Base-by-base conservation (phyloP, 1,284 basidiomycete genomes). In the Ustilago bromivora region DNA sequence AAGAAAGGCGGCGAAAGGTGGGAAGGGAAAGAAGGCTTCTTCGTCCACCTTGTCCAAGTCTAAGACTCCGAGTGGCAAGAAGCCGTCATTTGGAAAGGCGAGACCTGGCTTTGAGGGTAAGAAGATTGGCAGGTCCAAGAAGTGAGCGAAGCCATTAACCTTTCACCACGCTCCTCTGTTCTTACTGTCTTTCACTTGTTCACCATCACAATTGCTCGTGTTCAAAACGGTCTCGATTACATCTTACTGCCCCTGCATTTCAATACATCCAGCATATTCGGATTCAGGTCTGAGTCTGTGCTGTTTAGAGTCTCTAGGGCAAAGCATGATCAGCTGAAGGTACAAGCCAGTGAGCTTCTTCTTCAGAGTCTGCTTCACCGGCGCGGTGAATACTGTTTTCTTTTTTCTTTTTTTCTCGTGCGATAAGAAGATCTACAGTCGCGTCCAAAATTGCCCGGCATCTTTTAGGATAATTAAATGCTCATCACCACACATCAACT, bases 91-190 rank as follows among this genome's bases (percentile, higher is more conserved):
- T 36, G 72, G 66, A 43, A 81, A 80, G 71, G 81, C 78, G 7
- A 61, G 82, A 31, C 82, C 82, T 13, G 82, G 82, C 5, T 83
- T 83, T 35, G 82, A 83, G 57, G 82, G 82, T 57, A 80, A 77
- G 55, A 76, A 71, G 66, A 72, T 77, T 36, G 75, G 75, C 36
- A 58, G 70, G 36, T 69, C 70, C 40, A 73, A 66, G 34, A 77
- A 73, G 63, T 77, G 61, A 55, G 63, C 70, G 57, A 55, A 54
- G 23, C 31, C 17, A 4, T 57, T 15, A 17, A 8, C 17, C 32
- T 56, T 38, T 47, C 31, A 12, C 31, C 38, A 49, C 47, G 43
- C 47, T 60, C 23, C n/a, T 60, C 41, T 13, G 28, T 31, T 13
- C 28, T 13, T 15, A 41, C 49, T 31, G 23, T 31, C 23, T 17